Conservation (phyloP, 345 rosid species). For the Euphorbia pulcherrima region DNA sequence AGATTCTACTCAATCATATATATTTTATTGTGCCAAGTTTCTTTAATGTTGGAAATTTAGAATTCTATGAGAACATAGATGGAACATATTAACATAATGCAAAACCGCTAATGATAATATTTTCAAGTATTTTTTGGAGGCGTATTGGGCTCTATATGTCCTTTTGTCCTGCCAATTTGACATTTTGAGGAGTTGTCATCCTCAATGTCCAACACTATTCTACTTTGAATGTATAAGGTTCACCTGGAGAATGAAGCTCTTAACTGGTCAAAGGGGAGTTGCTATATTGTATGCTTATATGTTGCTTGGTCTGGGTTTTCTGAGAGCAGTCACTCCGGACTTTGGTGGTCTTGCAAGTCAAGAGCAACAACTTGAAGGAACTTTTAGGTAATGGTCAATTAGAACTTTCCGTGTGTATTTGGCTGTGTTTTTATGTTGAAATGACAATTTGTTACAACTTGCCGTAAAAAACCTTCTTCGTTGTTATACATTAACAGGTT, state of each 20-base stretch:
- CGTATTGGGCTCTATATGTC: background rate
- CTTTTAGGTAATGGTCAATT: constrained; percentile 57
- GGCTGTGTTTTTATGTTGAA: background rate
- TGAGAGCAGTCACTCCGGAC: constrained; percentile 85
- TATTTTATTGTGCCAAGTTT: background rate
- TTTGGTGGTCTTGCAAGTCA: constrained; percentile 83
- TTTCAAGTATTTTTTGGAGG: background rate
- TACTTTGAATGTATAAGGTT: constrained; percentile 47
- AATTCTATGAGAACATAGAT: background rate
- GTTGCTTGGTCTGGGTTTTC: constrained; percentile 91
- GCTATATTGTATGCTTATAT: constrained; percentile 88
- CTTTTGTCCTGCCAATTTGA: background rate
- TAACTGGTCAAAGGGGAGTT: constrained; percentile 94
- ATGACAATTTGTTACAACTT: constrained; percentile 13
- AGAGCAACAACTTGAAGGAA: constrained; percentile 92
- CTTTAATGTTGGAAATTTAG: background rate
- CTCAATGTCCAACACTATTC: background rate
- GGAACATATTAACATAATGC: background rate
- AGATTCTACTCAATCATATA: background rate
- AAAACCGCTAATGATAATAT: background rate
- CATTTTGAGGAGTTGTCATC: background rate
- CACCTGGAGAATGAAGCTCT: constrained; percentile 98
- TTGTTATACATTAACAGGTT: constrained; percentile 53
- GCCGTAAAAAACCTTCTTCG: constrained; percentile 4
- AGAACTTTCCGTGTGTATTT: constrained; percentile 8